A percentile compares a stretch with the other conserved stretches of the same genome.
phyloP scores from a whole-genome alignment of 2,329 filamentous ascomycete genomes.

The Ceratocystis huliohia region DNA sequence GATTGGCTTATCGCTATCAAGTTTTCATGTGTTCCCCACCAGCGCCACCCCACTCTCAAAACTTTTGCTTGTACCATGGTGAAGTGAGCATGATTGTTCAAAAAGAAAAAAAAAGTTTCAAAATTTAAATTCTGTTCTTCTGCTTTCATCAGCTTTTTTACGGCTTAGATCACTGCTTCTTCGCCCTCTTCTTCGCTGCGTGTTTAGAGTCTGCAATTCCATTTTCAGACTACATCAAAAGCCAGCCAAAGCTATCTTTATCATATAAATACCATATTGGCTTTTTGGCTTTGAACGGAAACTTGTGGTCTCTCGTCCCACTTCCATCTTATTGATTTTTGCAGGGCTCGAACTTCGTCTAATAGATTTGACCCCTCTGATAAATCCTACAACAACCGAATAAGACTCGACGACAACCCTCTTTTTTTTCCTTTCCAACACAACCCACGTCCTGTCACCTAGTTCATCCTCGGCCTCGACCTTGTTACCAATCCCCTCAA shows the following conservation, averaged over 20 bases:
- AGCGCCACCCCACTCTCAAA: conserved; percentile 19
- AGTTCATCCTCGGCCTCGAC: conserved; percentile 7
- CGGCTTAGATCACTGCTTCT: conserved; percentile 12
- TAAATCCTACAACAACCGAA: conserved; percentile 9
- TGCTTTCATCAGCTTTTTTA: conserved; percentile 4
- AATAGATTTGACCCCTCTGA: conserved; percentile 16
- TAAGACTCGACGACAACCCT: conserved; percentile 10
- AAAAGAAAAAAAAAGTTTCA: not conserved
- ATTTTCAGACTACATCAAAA: not conserved
- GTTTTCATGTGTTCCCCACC: conserved; percentile 15
- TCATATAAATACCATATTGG: not conserved
- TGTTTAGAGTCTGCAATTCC: conserved; percentile 7
- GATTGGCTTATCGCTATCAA: conserved; percentile 20
- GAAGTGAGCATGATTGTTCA: conserved; percentile 11
- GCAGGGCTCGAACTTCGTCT: conserved; percentile 18
- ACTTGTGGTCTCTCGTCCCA: conserved; percentile 15
- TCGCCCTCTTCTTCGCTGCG: not conserved
- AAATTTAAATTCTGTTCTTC: not conserved
- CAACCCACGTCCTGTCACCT: conserved; percentile 20
- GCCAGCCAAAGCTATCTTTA: not conserved
- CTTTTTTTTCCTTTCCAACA: conserved; percentile 19
- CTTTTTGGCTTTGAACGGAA: not conserved
- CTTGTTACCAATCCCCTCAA: conserved; percentile 21
- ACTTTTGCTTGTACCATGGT: conserved; percentile 6
- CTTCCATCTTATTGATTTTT: conserved; percentile 8